Base-by-base conservation (phyloP, 2,329 filamentous ascomycete species). In the Aspergillaceae sp. region DNA sequence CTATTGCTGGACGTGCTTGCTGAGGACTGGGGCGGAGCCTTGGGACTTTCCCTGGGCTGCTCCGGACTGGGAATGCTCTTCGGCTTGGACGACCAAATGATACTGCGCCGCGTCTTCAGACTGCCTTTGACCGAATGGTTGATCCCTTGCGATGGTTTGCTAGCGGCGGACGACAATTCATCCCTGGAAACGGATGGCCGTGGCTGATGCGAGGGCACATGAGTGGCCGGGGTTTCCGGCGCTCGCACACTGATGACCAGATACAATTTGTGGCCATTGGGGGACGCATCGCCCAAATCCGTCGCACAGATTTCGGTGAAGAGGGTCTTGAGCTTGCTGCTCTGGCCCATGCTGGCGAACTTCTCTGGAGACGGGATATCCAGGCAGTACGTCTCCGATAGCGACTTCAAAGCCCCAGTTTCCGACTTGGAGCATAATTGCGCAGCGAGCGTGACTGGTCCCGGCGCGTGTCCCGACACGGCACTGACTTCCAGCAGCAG, bases 401-500 rank as follows among this genome's bases (percentile, higher is more conserved):
- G 70, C 3, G 82, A 80, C 10, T 76, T 75, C 5, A 86, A 72
- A 7, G 75, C 70, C 30, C 80, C 80, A 2, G 80, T 74, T 1
- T 79, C 73, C 1, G 79, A 73, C 61, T 87, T 89, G 49, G 80
- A 78, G 48, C 85, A 90, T 4, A 98, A 75, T 56, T 87, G 85
- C 43, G 94, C 77, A 34, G 85, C 82, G 32, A 98, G 69, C 0
- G 83, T 85, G 1, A 86, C 86, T 4, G 85, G 79, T 26, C 87
- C 84, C n/a, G 80, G 79, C 0, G 85, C 82, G 32, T 84, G 80
- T 9, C 87, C 87, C 1, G 84, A 82, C 51, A 96, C 84, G 6
- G 84, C 83, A 58, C 86, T 90, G 50, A 97, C 77, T 56, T 94
- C 88, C 29, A 96, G 78, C 48, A 94, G 74, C 56, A 97, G 84